Conservation (phyloP, 257 asterid species). For the Hygrophila difformis region DNA sequence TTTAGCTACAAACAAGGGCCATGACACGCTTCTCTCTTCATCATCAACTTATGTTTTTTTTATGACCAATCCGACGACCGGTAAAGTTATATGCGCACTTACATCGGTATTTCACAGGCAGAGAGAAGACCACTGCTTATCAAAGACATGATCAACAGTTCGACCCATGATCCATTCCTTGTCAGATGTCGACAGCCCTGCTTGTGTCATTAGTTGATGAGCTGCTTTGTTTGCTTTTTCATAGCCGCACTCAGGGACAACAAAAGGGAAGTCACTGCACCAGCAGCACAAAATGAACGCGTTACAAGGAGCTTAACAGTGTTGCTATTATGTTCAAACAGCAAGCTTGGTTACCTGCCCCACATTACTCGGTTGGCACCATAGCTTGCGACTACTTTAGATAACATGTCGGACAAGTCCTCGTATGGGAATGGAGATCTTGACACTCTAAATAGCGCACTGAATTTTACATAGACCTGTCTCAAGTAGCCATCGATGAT, state of each 20-base stretch:
- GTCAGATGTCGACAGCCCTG: slow-evolving; percentile 37
- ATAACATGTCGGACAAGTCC: slow-evolving; percentile 40
- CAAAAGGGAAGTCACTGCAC: slow-evolving; percentile 73
- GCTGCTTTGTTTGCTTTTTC: slow-evolving; percentile 67
- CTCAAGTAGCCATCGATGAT: slow-evolving; percentile 5
- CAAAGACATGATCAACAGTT: slow-evolving; percentile 42
- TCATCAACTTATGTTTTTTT: too few species aligned
- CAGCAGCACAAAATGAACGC: too few species aligned
- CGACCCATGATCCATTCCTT: slow-evolving; percentile 69
- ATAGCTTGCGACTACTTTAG: slow-evolving; percentile 44
- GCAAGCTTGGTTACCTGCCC: slow-evolving; percentile 19
- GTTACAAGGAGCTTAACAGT: too few species aligned
- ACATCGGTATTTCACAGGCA: too few species aligned
- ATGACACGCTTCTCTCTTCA: too few species aligned
- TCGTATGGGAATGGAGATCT: slow-evolving; percentile 34
- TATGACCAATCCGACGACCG: too few species aligned
- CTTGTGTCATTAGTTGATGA: slow-evolving; percentile 30
- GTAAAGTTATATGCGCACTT: too few species aligned
- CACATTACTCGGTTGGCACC: slow-evolving; percentile 79
- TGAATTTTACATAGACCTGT: slow-evolving; percentile 67
- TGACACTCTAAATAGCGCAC: slow-evolving; percentile 73
- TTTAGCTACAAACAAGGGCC: too few species aligned
- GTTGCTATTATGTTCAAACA: too few species aligned
- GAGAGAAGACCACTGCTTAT: slow-evolving; percentile 23
- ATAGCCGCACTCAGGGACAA: slow-evolving; percentile 68